Evolutionary conservation across 306 rosid species (phyloP).

Genomic region (Cucumis hystrix): DNA sequence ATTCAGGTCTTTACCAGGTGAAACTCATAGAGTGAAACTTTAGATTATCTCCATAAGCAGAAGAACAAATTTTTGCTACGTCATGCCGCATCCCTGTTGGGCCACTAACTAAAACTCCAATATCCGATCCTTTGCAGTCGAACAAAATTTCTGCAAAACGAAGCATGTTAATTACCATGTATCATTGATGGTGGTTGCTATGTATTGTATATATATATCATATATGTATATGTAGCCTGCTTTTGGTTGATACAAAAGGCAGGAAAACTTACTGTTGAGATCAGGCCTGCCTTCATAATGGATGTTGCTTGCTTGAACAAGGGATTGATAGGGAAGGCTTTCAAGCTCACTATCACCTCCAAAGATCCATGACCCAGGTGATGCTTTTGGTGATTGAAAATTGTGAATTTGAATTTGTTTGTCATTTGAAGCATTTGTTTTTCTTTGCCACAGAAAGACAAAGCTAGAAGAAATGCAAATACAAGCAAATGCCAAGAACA

Average conservation of each 20-base stretch:
- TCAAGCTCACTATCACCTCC: slow-evolving; percentile 22
- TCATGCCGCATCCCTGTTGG: slow-evolving; percentile 36
- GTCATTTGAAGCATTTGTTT: slow-evolving; percentile 6
- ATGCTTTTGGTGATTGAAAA: slow-evolving; percentile 8
- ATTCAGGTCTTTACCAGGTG: slow-evolving; percentile 16
- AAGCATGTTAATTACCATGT: background rate
- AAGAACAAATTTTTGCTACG: slow-evolving; percentile 37
- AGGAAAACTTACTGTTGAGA: slow-evolving; percentile 20
- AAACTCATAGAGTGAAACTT: slow-evolving; percentile 41
- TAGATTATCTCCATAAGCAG: slow-evolving; percentile 23
- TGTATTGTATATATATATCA: background rate
- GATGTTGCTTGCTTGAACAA: slow-evolving; percentile 21
- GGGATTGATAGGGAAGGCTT: slow-evolving; percentile 23
- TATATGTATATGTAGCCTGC: background rate
- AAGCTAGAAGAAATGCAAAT: slow-evolving; percentile 26
- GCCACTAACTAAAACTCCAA: slow-evolving; percentile 41
- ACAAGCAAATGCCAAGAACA: slow-evolving; percentile 23
- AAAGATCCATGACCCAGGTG: slow-evolving; percentile 14
- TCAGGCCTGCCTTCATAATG: slow-evolving; percentile 32
- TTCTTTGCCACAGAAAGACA: slow-evolving; percentile 22
- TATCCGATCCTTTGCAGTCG: slow-evolving; percentile 24
- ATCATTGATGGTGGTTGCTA: background rate
- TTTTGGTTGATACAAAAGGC: background rate
- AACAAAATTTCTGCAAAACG: slow-evolving; percentile 22
- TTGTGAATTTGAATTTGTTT: slow-evolving; percentile 12